Evolutionary conservation across 306 rosid genomes (phyloP), one percentile per base, ranked within the genome.

Genomic region (Canavalia gladiata): DNA sequence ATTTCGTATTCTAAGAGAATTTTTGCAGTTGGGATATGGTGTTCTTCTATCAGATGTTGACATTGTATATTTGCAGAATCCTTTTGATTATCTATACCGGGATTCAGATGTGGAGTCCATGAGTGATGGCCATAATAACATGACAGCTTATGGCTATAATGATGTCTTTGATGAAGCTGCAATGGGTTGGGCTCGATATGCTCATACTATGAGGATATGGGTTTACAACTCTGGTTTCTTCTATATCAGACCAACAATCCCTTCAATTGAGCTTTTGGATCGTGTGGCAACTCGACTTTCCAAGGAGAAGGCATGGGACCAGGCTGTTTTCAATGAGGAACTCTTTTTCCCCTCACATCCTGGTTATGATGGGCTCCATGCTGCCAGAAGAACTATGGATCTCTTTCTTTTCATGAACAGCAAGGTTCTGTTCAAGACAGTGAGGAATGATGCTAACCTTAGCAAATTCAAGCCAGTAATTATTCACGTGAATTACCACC

Each of bases 121-220:
- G 98, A 92, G 92, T 9, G 98, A 94, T 84, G 98, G 98, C 9
- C 97, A 92, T 78, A 34, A 91, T 75, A 94, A 94, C 81, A 84
- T 6, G 75, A 94, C 98, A 54, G 95, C 97, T 69, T 94, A 94
- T 50, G 98, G 97, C 59, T 92, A 43, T 37, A 86, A 92, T 2
- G 86, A 94, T 80, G 98, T 92, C 54, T 92, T 89, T 57, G 92
- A 91, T 33, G 98, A 94, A 71, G 92, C 89, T 43, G 60, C 86
- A 4, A 94, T 94, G 98, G 97, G 98, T 34, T 94, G 98, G 98
- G 95, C 97, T 39, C 89, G 97, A 57, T 92, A 42, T 57, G 97
- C 97, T 10, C 97, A 92, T 71, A 94, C 98, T 0, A 92, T 92
- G 97, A 84, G 97, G 72, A 89, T 91, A n/a, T 94, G 98, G 98